Conservation (phyloP, 164 flowering plant genomes). For the Chimonanthus praecox region DNA sequence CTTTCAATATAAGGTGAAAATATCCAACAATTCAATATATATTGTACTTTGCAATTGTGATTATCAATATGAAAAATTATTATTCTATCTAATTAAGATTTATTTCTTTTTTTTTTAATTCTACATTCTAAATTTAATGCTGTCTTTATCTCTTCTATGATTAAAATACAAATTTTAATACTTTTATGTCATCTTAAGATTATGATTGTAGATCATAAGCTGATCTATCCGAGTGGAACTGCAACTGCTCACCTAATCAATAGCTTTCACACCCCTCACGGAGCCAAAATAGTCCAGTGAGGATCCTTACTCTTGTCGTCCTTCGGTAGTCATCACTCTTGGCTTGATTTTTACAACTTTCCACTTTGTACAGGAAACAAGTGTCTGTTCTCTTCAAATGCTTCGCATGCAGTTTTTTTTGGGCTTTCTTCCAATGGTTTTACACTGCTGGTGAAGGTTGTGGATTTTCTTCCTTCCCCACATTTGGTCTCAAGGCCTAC, state of each 20-base stretch:
- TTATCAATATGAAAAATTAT: too few relatives aligned
- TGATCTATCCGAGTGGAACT: slow-evolving; percentile 64
- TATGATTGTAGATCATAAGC: slow-evolving; percentile 53
- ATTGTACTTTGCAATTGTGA: too few relatives aligned
- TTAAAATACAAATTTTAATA: too few relatives aligned
- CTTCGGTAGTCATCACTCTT: background rate
- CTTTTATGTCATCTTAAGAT: slow-evolving; percentile 26
- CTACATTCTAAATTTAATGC: background rate
- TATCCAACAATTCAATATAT: too few relatives aligned
- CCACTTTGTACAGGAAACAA: slow-evolving; percentile 17
- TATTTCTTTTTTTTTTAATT: too few relatives aligned
- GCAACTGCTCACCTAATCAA: slow-evolving; percentile 67
- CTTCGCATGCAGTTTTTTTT: slow-evolving; percentile 18
- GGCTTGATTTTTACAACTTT: background rate
- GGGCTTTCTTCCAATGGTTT: slow-evolving; percentile 33
- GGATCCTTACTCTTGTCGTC: background rate
- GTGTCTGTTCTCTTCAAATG: slow-evolving; percentile 14
- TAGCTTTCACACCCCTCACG: slow-evolving; percentile 59
- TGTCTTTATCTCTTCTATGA: background rate
- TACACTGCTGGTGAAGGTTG: slow-evolving; percentile 23
- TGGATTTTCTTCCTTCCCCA: slow-evolving; percentile 23
- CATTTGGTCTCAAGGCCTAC: slow-evolving; percentile 23
- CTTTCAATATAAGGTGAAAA: too few relatives aligned
- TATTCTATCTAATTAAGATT: background rate
- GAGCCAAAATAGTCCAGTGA: slow-evolving; percentile 55